phyloP scores from a whole-genome alignment of 805 yeast genomes.

The Saturnispora diversa region DNA sequence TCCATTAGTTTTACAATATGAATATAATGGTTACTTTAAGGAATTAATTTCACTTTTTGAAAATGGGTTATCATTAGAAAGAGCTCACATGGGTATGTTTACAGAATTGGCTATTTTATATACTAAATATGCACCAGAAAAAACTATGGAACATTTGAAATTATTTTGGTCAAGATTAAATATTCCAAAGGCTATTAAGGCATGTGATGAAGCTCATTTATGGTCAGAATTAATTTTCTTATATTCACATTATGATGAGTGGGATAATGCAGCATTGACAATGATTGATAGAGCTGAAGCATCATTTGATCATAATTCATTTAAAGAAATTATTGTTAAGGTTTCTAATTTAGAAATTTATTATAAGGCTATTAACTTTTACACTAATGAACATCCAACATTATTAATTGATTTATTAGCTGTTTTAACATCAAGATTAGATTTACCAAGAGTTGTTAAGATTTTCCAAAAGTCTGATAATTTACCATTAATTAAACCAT shows the following conservation, averaged over 20 bases:
- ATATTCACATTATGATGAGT: constrained; percentile 97
- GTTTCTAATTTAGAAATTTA: constrained; percentile 94
- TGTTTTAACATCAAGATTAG: constrained; percentile 81
- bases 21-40: constrained; percentile 81
- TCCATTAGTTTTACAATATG: constrained; percentile 80
- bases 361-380: constrained; percentile 94
- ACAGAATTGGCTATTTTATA: constrained; percentile 90
- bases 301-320: constrained; percentile 87
- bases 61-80: constrained; percentile 90
- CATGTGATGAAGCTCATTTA: constrained; percentile 86
- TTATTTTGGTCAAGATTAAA: constrained; percentile 97
- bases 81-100: constrained; percentile 99
- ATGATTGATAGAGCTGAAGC: constrained; percentile 93
- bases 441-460: constrained; percentile 88
- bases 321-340: constrained; percentile 91
- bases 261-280: constrained; percentile 96
- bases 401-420: constrained; percentile 78
- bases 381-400: constrained; percentile 86
- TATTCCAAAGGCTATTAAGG: constrained; percentile 93
- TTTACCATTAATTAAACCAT: constrained; percentile 92
- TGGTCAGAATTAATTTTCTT: constrained; percentile 96
- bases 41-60: constrained; percentile 90
- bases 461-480: constrained; percentile 93
- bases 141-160: constrained; percentile 92
- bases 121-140: constrained; percentile 82